These are phyloP conservation scores for Microsporum audouinii DNA, from an alignment of 2,329 filamentous ascomycete genomes.

Conservation along the genomic window DNA sequence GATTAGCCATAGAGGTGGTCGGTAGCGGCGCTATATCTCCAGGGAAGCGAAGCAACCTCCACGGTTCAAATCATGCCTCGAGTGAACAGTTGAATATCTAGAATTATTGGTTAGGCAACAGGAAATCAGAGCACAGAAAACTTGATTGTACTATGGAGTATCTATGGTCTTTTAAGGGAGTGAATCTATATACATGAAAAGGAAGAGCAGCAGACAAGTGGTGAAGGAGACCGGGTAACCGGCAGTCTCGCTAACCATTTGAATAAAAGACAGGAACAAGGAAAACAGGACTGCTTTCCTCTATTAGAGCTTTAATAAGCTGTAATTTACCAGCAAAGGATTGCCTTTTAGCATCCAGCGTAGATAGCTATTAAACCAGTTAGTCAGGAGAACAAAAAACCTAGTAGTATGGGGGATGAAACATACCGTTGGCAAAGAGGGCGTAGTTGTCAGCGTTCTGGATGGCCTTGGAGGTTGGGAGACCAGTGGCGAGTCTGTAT, in stretches of 20 bases:
- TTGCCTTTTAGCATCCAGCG: slow-evolving; percentile 6
- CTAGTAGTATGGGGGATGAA: not conserved
- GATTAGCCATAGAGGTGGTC: too few relatives aligned
- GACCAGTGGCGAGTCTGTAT: slow-evolving; percentile 38
- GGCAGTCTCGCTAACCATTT: not conserved
- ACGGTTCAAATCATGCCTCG: not conserved
- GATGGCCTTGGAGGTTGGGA: slow-evolving; percentile 43
- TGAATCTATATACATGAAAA: not conserved
- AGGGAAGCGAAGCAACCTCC: too few relatives aligned
- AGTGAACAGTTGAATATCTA: not conserved
- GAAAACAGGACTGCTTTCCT: not conserved
- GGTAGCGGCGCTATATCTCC: too few relatives aligned
- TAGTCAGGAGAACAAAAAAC: not conserved
- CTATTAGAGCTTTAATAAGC: not conserved
- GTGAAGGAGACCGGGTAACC: not conserved
- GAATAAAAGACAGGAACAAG: not conserved
- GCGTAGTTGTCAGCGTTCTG: slow-evolving; percentile 55
- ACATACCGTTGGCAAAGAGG: slow-evolving; percentile 41
- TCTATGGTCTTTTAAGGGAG: not conserved
- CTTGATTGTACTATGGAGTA: not conserved
- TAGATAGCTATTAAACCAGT: slow-evolving; percentile 3
- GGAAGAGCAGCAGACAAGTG: not conserved
- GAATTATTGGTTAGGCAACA: not conserved
- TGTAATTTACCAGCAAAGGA: not conserved
- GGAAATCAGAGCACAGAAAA: not conserved